These are phyloP conservation scores for Lentinula lateritia DNA, from an alignment of 768 basidiomycete genomes.

Conservation along the genomic window DNA sequence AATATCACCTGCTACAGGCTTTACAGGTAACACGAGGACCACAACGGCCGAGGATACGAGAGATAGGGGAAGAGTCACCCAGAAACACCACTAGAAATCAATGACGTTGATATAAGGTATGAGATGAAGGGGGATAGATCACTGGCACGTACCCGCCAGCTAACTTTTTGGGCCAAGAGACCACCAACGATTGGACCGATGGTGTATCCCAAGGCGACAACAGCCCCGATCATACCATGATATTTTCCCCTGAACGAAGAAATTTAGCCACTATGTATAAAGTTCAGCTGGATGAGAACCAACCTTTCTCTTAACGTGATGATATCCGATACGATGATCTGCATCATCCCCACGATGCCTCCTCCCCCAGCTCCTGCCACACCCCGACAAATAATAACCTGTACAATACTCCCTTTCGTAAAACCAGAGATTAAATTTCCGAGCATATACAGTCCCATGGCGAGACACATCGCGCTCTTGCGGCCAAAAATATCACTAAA, in stretches of 20 bases:
- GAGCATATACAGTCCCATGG: constrained; percentile 56
- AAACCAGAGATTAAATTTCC: constrained; percentile 64
- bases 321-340: constrained; percentile 71
- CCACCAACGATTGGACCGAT: constrained; percentile 69
- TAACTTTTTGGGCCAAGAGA: constrained; percentile 51
- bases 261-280: no score
- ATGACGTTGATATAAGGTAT: background rate
- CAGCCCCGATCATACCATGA: constrained; percentile 64
- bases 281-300: background rate
- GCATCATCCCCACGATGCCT: constrained; percentile 61
- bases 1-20: constrained; percentile 58
- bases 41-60: constrained; percentile 49
- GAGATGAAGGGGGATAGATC: background rate
- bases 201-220: constrained; percentile 53
- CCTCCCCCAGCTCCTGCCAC: constrained; percentile 69
- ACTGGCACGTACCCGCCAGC: constrained; percentile 45
- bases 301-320: constrained; percentile 66
- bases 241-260: constrained; percentile 55
- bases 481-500: constrained; percentile 67
- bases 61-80: constrained; percentile 63
- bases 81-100: constrained; percentile 60
- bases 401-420: constrained; percentile 48
- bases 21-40: constrained; percentile 60
- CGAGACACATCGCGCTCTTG: constrained; percentile 47
- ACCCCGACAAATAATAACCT: constrained; percentile 65